Conservation (phyloP, 225 moss, liverwort and hornwort species). For the Takakia lepidozioides region DNA sequence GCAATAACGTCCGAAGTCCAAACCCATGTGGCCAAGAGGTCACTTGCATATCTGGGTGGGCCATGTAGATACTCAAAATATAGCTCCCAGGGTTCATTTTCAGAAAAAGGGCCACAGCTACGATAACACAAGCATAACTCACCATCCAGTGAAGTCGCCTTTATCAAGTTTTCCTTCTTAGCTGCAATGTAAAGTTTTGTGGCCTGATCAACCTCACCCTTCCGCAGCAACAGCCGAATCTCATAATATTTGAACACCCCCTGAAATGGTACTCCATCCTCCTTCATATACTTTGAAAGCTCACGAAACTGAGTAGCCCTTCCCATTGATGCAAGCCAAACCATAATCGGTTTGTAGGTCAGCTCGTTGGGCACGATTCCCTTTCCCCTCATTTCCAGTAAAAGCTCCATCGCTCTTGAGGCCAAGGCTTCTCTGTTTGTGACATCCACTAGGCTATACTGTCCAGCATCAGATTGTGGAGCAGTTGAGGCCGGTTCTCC, state of each 20-base stretch:
- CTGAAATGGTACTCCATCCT: slow-evolving; percentile 37
- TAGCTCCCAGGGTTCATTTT: no score
- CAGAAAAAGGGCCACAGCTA: no score
- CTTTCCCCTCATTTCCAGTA: slow-evolving; percentile 46
- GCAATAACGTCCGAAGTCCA: no score
- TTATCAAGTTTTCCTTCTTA: slow-evolving; percentile 17
- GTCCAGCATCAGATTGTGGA: slow-evolving; percentile 12
- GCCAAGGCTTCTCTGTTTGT: slow-evolving; percentile 17
- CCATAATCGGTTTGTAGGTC: slow-evolving; percentile 60
- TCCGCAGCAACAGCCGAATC: slow-evolving; percentile 27
- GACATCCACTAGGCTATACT: no score
- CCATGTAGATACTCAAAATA: no score
- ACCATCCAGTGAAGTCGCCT: slow-evolving; percentile 34
- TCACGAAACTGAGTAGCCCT: slow-evolving; percentile 26
- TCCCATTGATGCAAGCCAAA: slow-evolving; percentile 43
- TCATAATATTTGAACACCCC: slow-evolving; percentile 41
- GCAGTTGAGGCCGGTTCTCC: slow-evolving; percentile 7
- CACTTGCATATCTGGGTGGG: no score
- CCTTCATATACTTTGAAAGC: slow-evolving; percentile 33
- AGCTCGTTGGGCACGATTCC: slow-evolving; percentile 32
- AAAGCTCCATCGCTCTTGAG: slow-evolving; percentile 34
- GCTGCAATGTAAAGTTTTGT: slow-evolving; percentile 37
- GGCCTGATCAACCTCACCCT: slow-evolving; percentile 25
- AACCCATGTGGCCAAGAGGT: no score
- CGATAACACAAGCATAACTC: slow-evolving; percentile 8